phyloP scores from a whole-genome alignment of 2,329 filamentous ascomycete genomes.

The Fusarium bactridioides region DNA sequence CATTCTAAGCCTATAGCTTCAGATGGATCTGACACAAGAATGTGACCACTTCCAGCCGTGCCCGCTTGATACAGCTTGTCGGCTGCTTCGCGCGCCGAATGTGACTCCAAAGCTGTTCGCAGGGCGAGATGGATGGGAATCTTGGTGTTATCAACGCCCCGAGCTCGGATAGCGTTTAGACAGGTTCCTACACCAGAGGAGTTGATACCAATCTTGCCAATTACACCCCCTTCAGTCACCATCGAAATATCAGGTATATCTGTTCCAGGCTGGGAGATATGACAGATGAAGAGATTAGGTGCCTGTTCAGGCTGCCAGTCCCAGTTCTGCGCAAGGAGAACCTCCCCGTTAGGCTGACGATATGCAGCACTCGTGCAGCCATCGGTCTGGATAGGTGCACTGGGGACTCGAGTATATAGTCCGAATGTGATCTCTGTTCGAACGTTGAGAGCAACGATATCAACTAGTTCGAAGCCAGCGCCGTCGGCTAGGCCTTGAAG shows the following conservation, averaged over 20 bases:
- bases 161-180: constrained; percentile 68
- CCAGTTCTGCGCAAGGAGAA: constrained; percentile 65
- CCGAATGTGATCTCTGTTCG: constrained; percentile 53
- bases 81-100: constrained; percentile 7
- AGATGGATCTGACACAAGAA: constrained; percentile 17
- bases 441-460: constrained; percentile 65
- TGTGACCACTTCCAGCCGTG: constrained; percentile 34
- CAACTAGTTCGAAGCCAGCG: constrained; percentile 52
- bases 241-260: constrained; percentile 58
- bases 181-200: constrained; percentile 63
- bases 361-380: constrained; percentile 64
- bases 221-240: constrained; percentile 66
- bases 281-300: constrained; percentile 57
- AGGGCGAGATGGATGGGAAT: constrained; percentile 70
- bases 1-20: constrained; percentile 36
- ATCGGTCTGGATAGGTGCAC: constrained; percentile 47
- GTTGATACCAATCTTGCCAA: constrained; percentile 74
- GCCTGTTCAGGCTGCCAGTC: constrained; percentile 64
- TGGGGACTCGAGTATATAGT: constrained; percentile 48
- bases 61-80: constrained; percentile 6
- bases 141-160: constrained; percentile 57
- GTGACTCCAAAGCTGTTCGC: constrained; percentile 61
- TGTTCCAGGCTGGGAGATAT: constrained; percentile 51
- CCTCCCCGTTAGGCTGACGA: constrained; percentile 40
- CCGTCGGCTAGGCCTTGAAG: constrained; percentile 63